phyloP scores from a whole-genome alignment of 768 basidiomycete genomes.

The Imleria badia region DNA sequence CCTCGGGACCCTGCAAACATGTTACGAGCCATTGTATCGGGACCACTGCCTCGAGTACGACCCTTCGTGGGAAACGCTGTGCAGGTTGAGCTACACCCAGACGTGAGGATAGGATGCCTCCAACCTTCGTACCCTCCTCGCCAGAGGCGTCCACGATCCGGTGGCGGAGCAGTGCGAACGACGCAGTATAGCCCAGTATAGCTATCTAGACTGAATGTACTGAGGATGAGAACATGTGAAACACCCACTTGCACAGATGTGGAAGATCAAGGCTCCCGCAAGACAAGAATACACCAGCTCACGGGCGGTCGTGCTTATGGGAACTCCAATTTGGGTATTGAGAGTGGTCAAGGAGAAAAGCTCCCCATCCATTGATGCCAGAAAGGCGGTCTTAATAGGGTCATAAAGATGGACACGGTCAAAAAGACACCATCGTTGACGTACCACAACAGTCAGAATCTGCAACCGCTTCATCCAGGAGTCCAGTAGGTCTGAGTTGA shows the following conservation, averaged over 20 bases:
- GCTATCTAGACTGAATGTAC: constrained; percentile 8
- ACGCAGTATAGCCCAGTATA: constrained; percentile 29
- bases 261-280: constrained; percentile 31
- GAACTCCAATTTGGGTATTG: constrained; percentile 18
- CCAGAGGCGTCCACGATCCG: constrained; percentile 15
- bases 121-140: constrained; percentile 19
- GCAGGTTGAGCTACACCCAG: constrained; percentile 1
- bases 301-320: constrained; percentile 7
- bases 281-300: constrained; percentile 31
- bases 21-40: neutral
- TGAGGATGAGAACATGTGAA: neutral
- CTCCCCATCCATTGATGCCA: constrained; percentile 27
- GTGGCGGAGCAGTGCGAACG: constrained; percentile 31
- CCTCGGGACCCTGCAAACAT: neutral
- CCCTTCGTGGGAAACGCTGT: constrained; percentile 7
- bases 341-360: constrained; percentile 28
- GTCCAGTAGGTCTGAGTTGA: constrained; percentile 19
- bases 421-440: constrained; percentile 3
- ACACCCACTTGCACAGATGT: constrained; percentile 29
- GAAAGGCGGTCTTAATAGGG: constrained; percentile 28
- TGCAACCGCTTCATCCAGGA: constrained; percentile 30
- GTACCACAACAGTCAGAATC: constrained; percentile 27
- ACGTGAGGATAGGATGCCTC: neutral
- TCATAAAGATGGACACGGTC: neutral
- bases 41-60: constrained; percentile 18